Conservation (phyloP, 768 basidiomycete species). For the Tulasnella calospora region DNA sequence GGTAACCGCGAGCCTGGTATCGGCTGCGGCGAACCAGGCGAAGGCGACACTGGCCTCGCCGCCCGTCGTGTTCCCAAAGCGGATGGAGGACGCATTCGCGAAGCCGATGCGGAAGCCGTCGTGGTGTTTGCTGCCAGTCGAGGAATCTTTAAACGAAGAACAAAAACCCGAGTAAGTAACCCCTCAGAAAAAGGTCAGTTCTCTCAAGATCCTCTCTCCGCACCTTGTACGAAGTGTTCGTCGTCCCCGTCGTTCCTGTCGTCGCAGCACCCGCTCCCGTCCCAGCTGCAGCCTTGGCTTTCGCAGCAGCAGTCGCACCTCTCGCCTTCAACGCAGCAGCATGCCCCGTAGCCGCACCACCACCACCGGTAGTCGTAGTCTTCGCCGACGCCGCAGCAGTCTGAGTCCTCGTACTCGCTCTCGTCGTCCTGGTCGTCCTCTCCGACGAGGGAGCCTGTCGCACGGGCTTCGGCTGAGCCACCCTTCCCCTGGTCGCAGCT, state of each 20-base stretch:
- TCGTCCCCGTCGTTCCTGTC: not conserved
- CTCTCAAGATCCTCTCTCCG: not conserved
- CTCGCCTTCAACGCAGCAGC: slow-evolving; percentile 32
- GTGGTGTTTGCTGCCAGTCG: slow-evolving; percentile 12
- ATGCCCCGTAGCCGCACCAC: slow-evolving; percentile 37
- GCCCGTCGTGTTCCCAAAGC: slow-evolving; percentile 20
- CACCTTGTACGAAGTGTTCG: slow-evolving; percentile 16
- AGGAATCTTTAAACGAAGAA: not conserved
- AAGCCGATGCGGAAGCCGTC: slow-evolving; percentile 8
- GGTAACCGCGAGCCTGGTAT: slow-evolving; percentile 17
- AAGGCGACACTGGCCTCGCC: slow-evolving; percentile 21
- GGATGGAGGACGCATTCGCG: slow-evolving; percentile 10
- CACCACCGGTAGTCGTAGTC: slow-evolving; percentile 30
- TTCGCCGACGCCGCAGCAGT: slow-evolving; percentile 20
- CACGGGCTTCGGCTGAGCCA: slow-evolving; percentile 24
- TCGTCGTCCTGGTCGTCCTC: slow-evolving; percentile 65
- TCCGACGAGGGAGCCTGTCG: slow-evolving; percentile 46
- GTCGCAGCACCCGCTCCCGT: slow-evolving; percentile 20
- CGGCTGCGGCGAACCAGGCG: slow-evolving; percentile 18
- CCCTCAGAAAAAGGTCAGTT: not conserved
- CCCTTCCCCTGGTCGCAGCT: slow-evolving; percentile 15
- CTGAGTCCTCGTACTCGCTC: slow-evolving; percentile 44
- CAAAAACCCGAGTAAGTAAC: not conserved
- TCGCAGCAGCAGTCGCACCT: slow-evolving; percentile 53
- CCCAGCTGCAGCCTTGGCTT: slow-evolving; percentile 38